These are phyloP conservation scores for Hansenula sp. DNA, from an alignment of 1,139 yeast genomes.

Conservation along the genomic window DNA sequence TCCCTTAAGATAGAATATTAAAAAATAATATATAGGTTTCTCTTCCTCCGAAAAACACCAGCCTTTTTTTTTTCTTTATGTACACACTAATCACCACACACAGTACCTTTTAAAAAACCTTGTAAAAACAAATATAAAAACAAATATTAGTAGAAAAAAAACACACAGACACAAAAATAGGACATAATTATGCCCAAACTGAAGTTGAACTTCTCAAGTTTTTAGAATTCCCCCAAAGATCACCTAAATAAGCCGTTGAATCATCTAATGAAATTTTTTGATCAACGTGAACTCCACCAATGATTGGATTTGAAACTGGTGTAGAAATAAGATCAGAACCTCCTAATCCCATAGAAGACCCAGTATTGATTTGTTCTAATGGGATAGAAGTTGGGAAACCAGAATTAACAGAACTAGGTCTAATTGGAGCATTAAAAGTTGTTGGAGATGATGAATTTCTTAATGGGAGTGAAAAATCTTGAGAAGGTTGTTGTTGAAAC, in stretches of 20 bases:
- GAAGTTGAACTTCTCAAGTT: conserved; percentile 17
- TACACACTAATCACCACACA: too few species aligned
- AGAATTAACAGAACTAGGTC: conserved; percentile 10
- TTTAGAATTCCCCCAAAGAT: conserved; percentile 21
- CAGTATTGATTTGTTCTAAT: conserved; percentile 12
- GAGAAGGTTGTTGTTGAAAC: conserved; percentile 9
- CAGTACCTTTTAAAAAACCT: background rate
- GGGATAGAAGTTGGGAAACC: conserved; percentile 5
- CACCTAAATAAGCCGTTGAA: conserved; percentile 16
- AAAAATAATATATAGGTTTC: too few species aligned
- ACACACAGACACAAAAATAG: background rate
- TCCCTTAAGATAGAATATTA: too few species aligned
- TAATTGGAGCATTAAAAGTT: conserved; percentile 11
- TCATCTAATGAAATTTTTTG: conserved; percentile 15
- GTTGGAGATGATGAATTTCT: conserved; percentile 15
- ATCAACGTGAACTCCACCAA: conserved; percentile 8
- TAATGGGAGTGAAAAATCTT: conserved; percentile 5
- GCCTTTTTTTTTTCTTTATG: too few species aligned
- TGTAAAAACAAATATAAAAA: background rate
- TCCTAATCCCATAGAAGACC: conserved; percentile 14
- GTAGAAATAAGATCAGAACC: conserved; percentile 8
- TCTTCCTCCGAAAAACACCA: too few species aligned
- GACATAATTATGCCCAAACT: conserved; percentile 20
- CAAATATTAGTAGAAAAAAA: background rate
- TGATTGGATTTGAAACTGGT: conserved; percentile 9